Base-by-base conservation (phyloP, 345 rosid genomes). In the Eucalyptus coolabah region DNA sequence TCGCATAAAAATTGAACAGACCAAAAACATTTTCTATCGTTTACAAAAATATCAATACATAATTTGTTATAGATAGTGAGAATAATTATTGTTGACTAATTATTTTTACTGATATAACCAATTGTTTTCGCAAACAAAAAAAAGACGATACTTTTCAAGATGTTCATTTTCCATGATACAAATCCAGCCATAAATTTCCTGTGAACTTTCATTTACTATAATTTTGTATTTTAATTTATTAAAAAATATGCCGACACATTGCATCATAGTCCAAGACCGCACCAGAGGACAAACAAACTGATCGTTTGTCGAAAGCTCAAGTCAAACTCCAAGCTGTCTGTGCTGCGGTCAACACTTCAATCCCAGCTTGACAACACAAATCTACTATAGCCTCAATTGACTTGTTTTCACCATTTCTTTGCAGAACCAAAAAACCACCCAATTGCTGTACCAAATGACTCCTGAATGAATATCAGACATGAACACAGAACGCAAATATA, bases 121-220 rank as follows among this genome's bases (percentile, higher is more conserved):
- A 50, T 19, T 19, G 2, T 3, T 53, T 53, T 53, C 5, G 4
- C 23, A 50, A 50, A 50, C 6, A 50, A 50, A 50, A 16, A 47
- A 0, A 45, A 45, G 47, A 45, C 9, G 4, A 9, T 45, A 45
- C 0, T 45, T 47, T 14, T 50, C 24, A 18, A 18, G 56, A 18
- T 8, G 7, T 53, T 1, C 2, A 53, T 53, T 53, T 53, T 19
- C 4, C 5, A 0, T 53, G 4, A 51, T 3, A 19, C 24, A 1
- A 53, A 53, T 53, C 0, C 0, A 53, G 5, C 59, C 26, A 19
- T 53, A 53, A 53, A 72, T 5, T 72, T 10, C 82, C 8, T 24
- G 3, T 72, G 28, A 72, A 37, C 37, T 72, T 72, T 72, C 45
- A 37, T 37, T 19, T 3, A 69, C 24, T 9, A 34, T 18, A 32